Evolutionary conservation across 2,329 filamentous ascomycete genomes (phyloP).

Genomic region (Tolypocladium inflatum): DNA sequence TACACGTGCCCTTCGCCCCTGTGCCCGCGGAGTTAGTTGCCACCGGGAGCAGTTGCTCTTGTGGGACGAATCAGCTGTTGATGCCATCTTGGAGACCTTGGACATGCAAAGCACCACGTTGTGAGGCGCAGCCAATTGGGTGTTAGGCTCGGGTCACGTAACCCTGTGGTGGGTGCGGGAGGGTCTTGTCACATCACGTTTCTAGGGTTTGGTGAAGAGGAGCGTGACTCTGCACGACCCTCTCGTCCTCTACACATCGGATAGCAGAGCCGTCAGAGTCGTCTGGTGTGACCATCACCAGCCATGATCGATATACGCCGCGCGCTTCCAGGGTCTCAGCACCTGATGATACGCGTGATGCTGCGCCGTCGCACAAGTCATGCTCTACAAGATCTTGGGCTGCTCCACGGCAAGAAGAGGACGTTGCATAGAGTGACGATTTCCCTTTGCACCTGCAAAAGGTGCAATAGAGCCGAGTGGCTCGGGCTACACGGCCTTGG

Average conservation of each 20-base stretch:
- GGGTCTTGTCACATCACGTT: too few relatives aligned
- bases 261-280: neutral
- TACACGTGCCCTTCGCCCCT: neutral
- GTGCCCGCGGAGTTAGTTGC: neutral
- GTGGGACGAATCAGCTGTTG: neutral
- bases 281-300: neutral
- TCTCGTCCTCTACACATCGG: too few relatives aligned
- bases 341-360: neutral
- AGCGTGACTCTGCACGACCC: neutral
- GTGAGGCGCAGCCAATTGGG: neutral
- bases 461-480: neutral
- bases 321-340: neutral
- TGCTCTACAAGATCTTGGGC: neutral
- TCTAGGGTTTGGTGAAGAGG: neutral
- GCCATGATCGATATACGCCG: neutral
- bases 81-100: neutral
- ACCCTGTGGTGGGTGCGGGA: neutral
- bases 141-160: neutral
- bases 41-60: neutral
- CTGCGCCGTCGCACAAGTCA: neutral
- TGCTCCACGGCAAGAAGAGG: neutral
- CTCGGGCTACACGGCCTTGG: neutral
- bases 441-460: too few relatives aligned
- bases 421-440: neutral
- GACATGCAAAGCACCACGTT: neutral